Conservation (phyloP, 2,329 filamentous ascomycete species). For the Grosmannia clavigera region DNA sequence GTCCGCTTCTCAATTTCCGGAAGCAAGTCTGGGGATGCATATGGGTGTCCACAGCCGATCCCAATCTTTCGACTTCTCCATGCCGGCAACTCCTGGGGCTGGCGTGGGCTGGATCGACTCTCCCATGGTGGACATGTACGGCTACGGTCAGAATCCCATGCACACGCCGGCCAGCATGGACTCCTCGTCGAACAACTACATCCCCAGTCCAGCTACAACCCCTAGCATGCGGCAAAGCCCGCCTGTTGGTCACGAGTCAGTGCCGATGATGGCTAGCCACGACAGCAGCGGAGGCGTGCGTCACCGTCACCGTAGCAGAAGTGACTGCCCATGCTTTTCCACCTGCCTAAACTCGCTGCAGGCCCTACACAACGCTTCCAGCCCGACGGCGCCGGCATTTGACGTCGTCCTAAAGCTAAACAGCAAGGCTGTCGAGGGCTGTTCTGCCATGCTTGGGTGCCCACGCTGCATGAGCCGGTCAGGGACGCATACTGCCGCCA, state of each 20-base stretch:
- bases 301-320: background rate
- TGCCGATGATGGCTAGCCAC: conserved; percentile 3
- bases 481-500: conserved; percentile 30
- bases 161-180: conserved; percentile 24
- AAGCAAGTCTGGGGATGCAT: conserved; percentile 22
- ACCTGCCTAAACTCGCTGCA: conserved; percentile 33
- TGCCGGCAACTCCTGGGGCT: conserved; percentile 3
- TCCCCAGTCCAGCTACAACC: conserved; percentile 27
- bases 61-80: conserved; percentile 21
- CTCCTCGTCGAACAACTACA: conserved; percentile 18
- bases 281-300: background rate
- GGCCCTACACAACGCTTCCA: conserved; percentile 31
- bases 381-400: conserved; percentile 19
- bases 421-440: conserved; percentile 35
- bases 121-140: conserved; percentile 17
- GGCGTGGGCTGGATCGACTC: conserved; percentile 8
- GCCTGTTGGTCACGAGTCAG: conserved; percentile 17
- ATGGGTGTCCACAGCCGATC: conserved; percentile 11
- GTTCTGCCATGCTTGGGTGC: conserved; percentile 33
- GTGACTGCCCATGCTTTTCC: conserved; percentile 31
- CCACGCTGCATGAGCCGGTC: conserved; percentile 29
- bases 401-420: conserved; percentile 33
- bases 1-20: conserved; percentile 19
- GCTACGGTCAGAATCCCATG: conserved; percentile 19
- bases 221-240: conserved; percentile 21